Base-by-base conservation (phyloP, 2,329 filamentous ascomycete genomes). In the Hypomyces rosellus region DNA sequence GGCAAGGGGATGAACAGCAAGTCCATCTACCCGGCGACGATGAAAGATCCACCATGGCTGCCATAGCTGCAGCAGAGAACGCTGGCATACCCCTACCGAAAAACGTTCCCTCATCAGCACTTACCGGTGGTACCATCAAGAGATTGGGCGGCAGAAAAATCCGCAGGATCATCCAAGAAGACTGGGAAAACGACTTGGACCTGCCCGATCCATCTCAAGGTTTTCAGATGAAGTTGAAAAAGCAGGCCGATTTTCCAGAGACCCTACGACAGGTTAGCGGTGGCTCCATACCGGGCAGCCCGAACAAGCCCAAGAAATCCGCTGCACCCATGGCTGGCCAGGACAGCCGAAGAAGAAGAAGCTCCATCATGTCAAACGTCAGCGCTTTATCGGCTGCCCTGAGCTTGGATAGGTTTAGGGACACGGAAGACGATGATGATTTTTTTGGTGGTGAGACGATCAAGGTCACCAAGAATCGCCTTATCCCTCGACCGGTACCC, bases 51-150 rank as follows among this genome's bases (percentile, higher is more conserved):
- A 95, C 87, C 9, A 73, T 85, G 59, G 87, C 95, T 64, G 91
- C 93, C 53, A 92, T 99, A 61, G 82, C 88, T 20, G 88, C 89
- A 6, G 92, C 91, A 34, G 87, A 89, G 62, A 85, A 84, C 65
- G 91, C 90, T 22, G 93, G 93, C 58, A 96, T 99, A 56, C 92
- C 93, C 6, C 82, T 97, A 50, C 93, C 93, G 25, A 75, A 81
- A 46, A 91, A 91, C 64, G 83, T 97, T 33, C 90, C 92, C 1
- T 82, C 88, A 30, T 96, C 92, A 16, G 93, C 93, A 30, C 74
- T 99, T 39, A 81, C 93, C 65, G 92, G 92, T 48, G 93, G 93
- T 47, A 92, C 90, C 9, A 97, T 97, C 64, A 95, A 95, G 72
- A 80, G 91, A 59, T 76, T 97, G 34, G 91, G 91, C 45, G 83